These are phyloP conservation scores for Cicer chorassanicum DNA, from an alignment of 306 rosid genomes.

Conservation along the genomic window DNA sequence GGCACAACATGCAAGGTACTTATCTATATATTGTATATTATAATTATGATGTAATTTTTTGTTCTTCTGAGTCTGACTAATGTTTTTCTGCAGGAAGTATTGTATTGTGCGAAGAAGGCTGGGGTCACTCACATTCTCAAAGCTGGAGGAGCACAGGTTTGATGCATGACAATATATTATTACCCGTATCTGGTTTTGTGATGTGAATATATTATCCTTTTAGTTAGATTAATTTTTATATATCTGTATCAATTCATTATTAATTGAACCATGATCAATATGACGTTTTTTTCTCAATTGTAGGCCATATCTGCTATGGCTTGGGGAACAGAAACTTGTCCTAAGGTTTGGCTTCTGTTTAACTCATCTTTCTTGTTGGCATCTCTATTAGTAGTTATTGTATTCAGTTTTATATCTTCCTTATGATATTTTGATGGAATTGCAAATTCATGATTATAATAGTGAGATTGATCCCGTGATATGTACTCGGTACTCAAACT, in stretches of 20 bases:
- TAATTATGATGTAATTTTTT: constrained; percentile 18
- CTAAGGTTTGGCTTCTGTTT: constrained; percentile 66
- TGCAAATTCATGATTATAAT: constrained; percentile 29
- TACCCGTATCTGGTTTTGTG: constrained; percentile 20
- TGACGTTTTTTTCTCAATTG: constrained; percentile 35
- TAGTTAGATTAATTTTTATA: constrained; percentile 10
- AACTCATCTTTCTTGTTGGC: constrained; percentile 31
- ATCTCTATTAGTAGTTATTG: constrained; percentile 17
- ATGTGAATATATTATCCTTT: constrained; percentile 25
- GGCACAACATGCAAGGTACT: constrained; percentile 89
- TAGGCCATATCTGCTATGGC: constrained; percentile 98
- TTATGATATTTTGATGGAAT: constrained; percentile 6
- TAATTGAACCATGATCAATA: constrained; percentile 10
- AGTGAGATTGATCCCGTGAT: constrained; percentile 13
- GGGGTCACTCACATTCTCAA: constrained; percentile 96
- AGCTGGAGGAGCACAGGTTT: constrained; percentile 99
- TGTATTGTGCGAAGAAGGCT: constrained; percentile 98
- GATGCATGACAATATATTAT: constrained; percentile 41
- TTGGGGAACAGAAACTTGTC: constrained; percentile 98
- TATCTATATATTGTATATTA: constrained; percentile 36
- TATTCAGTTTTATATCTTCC: not conserved
- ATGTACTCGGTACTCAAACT: constrained; percentile 1
- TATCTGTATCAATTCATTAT: constrained; percentile 9
- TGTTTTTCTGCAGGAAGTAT: constrained; percentile 73
- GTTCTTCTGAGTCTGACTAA: constrained; percentile 46